phyloP scores from a whole-genome alignment of 345 rosid species.

The Isatis tinctoria region DNA sequence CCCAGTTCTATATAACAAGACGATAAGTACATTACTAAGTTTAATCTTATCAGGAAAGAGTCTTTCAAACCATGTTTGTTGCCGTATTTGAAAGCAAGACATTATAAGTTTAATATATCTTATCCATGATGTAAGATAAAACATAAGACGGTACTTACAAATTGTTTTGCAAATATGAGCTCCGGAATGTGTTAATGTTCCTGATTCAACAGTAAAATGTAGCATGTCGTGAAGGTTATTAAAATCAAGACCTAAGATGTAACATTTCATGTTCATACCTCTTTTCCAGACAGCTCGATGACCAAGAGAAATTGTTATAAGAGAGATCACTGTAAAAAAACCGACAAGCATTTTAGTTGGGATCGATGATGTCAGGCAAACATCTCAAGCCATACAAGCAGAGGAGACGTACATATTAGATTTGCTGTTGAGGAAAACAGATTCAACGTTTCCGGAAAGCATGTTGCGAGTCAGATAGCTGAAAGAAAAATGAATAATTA shows the following conservation, averaged over 20 bases:
- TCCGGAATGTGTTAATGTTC: constrained; percentile 6
- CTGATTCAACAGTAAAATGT: background rate
- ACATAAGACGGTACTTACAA: background rate
- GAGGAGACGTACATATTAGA: constrained; percentile 11
- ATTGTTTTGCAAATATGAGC: constrained; percentile 14
- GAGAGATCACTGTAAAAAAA: constrained; percentile 17
- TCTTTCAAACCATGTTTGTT: background rate
- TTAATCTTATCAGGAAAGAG: background rate
- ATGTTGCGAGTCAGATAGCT: background rate
- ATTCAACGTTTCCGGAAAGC: background rate
- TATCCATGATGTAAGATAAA: background rate
- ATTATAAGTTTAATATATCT: background rate
- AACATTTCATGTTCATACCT: background rate
- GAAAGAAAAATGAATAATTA: background rate
- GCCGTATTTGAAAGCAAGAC: background rate
- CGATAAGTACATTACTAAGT: background rate
- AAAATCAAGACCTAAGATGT: background rate
- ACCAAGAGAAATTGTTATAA: constrained; percentile 21
- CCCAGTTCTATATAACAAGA: background rate
- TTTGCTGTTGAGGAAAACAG: background rate
- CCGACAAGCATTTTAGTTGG: background rate
- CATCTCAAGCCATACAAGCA: background rate
- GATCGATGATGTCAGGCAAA: background rate
- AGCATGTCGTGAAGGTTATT: background rate
- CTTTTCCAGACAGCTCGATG: background rate